A percentile compares a stretch with the other conserved stretches of the same genome.
Conservation (phyloP, 805 yeast species). For the Starmerella etchellsii region DNA sequence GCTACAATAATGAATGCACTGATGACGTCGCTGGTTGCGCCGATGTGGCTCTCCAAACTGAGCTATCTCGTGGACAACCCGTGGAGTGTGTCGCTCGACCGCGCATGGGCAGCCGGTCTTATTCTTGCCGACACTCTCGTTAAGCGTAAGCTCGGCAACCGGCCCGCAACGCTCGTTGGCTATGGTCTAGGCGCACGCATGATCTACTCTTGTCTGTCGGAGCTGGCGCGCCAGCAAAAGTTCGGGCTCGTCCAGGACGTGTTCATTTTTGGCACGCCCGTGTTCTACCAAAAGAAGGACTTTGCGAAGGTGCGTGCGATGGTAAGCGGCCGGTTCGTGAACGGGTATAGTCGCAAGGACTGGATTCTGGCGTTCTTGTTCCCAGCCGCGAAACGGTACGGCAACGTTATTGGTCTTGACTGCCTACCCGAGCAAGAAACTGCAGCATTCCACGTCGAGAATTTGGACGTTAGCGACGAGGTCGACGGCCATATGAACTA, state of each 20-base stretch:
- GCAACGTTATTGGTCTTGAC: slow-evolving; percentile 81
- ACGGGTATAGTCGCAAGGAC: slow-evolving; percentile 83
- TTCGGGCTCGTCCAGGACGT: slow-evolving; percentile 84
- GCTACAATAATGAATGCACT: slow-evolving; percentile 78
- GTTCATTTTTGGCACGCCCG: slow-evolving; percentile 74
- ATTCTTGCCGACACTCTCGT: slow-evolving; percentile 83
- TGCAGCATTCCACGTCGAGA: slow-evolving; percentile 39
- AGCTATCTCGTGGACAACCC: slow-evolving; percentile 89
- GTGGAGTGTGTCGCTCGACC: slow-evolving; percentile 91
- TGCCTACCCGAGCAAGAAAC: slow-evolving; percentile 35
- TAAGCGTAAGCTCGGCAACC: slow-evolving; percentile 73
- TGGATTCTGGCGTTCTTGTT: slow-evolving; percentile 94
- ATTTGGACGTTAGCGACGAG: slow-evolving; percentile 70
- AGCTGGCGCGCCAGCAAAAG: slow-evolving; percentile 73
- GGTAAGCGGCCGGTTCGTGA: slow-evolving; percentile 79
- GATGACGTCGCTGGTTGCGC: slow-evolving; percentile 86
- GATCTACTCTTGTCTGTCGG: slow-evolving; percentile 77
- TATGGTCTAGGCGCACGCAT: slow-evolving; percentile 89
- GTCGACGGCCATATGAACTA: slow-evolving; percentile 98
- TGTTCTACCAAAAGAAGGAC: slow-evolving; percentile 67
- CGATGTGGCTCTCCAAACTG: slow-evolving; percentile 79
- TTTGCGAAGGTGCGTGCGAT: slow-evolving; percentile 66
- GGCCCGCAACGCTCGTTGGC: slow-evolving; percentile 88
- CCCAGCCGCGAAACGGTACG: slow-evolving; percentile 88
- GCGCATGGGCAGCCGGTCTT: slow-evolving; percentile 94